A percentile compares a stretch with the other conserved stretches of the same genome.
phyloP scores from a whole-genome alignment of 2,329 filamentous ascomycete genomes.

The Lachnellula occidentalis region DNA sequence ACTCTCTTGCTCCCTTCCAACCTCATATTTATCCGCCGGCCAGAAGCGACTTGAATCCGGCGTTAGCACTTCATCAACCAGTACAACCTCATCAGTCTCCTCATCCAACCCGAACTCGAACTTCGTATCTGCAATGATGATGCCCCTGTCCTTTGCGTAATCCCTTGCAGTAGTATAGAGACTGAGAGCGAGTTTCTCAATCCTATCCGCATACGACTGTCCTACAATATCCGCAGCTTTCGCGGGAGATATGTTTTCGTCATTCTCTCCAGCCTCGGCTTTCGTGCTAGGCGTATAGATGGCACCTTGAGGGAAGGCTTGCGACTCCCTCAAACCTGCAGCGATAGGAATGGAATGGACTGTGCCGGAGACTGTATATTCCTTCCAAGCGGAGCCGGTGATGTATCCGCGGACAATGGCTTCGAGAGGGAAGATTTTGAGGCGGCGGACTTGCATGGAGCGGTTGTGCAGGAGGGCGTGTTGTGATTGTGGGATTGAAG shows the following conservation, averaged over 20 bases:
- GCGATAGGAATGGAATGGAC: constrained; percentile 59
- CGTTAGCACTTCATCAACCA: constrained; percentile 69
- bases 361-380: constrained; percentile 58
- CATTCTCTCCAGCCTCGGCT: constrained; percentile 60
- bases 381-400: constrained; percentile 65
- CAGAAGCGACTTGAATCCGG: constrained; percentile 85
- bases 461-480: constrained; percentile 44
- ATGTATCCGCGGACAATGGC: constrained; percentile 70
- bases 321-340: constrained; percentile 53
- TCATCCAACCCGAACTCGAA: constrained; percentile 66
- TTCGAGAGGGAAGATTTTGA: constrained; percentile 62
- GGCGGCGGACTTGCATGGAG: constrained; percentile 60
- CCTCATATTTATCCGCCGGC: constrained; percentile 65
- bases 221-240: constrained; percentile 45
- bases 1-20: constrained; percentile 71
- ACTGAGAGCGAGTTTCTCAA: constrained; percentile 52
- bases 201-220: constrained; percentile 49
- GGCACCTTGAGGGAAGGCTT: constrained; percentile 52
- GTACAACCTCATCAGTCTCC: constrained; percentile 54
- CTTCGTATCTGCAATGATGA: constrained; percentile 71
- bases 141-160: constrained; percentile 52
- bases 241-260: constrained; percentile 64
- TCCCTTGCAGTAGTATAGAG: constrained; percentile 53
- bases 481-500: constrained; percentile 38
- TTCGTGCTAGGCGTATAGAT: constrained; percentile 66